Evolutionary conservation across 345 rosid genomes (phyloP), one percentile per base, ranked within the genome.

Genomic region (Arabidopsis suecica): DNA sequence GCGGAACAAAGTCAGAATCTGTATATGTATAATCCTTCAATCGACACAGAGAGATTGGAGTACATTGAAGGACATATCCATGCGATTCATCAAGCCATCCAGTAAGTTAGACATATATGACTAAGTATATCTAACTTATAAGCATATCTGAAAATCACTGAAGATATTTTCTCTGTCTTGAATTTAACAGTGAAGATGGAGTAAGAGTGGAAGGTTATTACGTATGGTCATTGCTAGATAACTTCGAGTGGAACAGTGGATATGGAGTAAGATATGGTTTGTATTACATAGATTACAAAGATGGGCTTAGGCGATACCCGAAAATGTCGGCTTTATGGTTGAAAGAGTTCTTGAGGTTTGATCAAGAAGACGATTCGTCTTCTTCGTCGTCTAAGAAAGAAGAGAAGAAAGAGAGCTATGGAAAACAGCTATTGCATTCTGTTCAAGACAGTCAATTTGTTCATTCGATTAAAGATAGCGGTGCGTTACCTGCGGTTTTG

Each of bases 241-340:
- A 88, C 73, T 89, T 87, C 2, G 89, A 86, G 51, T 88, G 93
- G 93, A 47, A 45, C 60, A 69, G 67, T 3, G 92, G 97, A 38
- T 91, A 81, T 60, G 85, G 86, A 0, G 68, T 71, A 28, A 81
- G 88, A 44, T 87, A 80, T 18, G 94, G 92, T 5, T 73, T 87
- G 33, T 73, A 61, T 68, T 91, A 82, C 12, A 83, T 87, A 1
- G 89, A 91, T 65, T 86, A 53, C 76, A 66, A 83, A 65, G 74
- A 88, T 9, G 84, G 83, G 4, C 71, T 85, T 55, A 83, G 83
- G 77, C 60, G 92, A 78, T 81, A 82, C 49, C 85, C 86, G 4
- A 91, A 87, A 51, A 76, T 65, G 28, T 91, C 92, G 0, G 85
- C 93, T 1, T 54, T 82, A 14, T 91, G 97, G 94, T 86, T 82